These are phyloP conservation scores for Phylloporus sp. DNA, from an alignment of 768 basidiomycete species.

Conservation along the genomic window DNA sequence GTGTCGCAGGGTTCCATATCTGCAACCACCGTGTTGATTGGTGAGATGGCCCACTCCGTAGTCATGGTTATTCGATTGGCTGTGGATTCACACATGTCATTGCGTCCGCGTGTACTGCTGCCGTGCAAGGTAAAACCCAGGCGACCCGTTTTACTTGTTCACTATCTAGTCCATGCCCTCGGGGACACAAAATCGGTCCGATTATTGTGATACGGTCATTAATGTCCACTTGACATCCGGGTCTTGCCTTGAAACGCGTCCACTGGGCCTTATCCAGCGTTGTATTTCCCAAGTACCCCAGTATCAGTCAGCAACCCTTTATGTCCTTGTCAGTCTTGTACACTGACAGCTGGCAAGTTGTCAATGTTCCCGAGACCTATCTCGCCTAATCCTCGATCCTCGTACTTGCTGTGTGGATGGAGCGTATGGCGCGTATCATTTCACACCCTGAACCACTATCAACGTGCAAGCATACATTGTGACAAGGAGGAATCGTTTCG, in stretches of 20 bases:
- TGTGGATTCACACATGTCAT: background rate
- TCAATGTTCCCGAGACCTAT: background rate
- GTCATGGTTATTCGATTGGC: background rate
- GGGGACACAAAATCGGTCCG: background rate
- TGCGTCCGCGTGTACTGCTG: no score
- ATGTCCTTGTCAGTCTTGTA: background rate
- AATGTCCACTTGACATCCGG: constrained; percentile 2
- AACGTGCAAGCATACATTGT: background rate
- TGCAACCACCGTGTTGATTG: background rate
- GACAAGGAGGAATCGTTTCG: background rate
- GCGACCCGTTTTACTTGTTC: no score
- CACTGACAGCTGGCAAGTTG: background rate
- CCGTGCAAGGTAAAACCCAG: background rate
- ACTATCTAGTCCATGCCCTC: background rate
- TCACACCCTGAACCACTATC: background rate
- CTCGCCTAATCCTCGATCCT: background rate
- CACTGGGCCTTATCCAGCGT: constrained; percentile 4
- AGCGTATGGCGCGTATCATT: background rate
- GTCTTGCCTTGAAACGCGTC: constrained; percentile 20
- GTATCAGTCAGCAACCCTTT: background rate
- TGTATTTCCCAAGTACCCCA: background rate
- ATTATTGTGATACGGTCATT: constrained; percentile 3
- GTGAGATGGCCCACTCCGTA: background rate
- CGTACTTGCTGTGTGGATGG: background rate
- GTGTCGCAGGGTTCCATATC: background rate